These are phyloP conservation scores for Silene conica DNA, from an alignment of 148 eudicot genomes.

Conservation along the genomic window DNA sequence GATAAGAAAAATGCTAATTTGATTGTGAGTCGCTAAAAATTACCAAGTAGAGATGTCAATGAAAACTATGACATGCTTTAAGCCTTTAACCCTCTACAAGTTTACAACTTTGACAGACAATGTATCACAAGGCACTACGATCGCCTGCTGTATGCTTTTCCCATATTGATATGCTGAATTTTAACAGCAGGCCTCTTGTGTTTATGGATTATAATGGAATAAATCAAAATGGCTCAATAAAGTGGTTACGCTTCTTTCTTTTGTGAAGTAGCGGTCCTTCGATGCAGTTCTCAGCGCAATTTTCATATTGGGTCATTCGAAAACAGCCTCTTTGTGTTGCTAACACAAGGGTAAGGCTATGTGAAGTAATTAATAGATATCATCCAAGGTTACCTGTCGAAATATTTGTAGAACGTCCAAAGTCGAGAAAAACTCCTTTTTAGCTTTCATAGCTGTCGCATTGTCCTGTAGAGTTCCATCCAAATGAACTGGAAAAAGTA, in stretches of 20 bases:
- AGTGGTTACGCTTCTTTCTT: too few species aligned
- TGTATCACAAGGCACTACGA: too few species aligned
- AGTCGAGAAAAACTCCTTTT: slow-evolving; percentile 77
- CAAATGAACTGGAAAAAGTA: slow-evolving; percentile 82
- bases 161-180: not conserved
- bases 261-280: too few species aligned
- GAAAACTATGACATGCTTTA: slow-evolving; percentile 70
- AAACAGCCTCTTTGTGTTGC: too few species aligned
- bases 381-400: slow-evolving; percentile 56
- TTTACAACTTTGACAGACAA: slow-evolving; percentile 59
- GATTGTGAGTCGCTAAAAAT: slow-evolving; percentile 10
- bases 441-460: slow-evolving; percentile 56
- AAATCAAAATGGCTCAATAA: too few species aligned
- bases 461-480: slow-evolving; percentile 84
- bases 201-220: too few species aligned
- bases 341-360: too few species aligned
- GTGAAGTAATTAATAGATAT: not conserved
- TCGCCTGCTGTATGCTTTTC: too few species aligned
- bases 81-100: slow-evolving; percentile 71
- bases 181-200: not conserved
- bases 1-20: not conserved
- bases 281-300: too few species aligned
- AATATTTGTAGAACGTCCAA: slow-evolving; percentile 81
- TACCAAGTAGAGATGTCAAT: slow-evolving; percentile 65
- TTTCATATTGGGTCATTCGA: too few species aligned